These are phyloP conservation scores for Monosporascus sp. DNA, from an alignment of 2,329 filamentous ascomycete genomes.

Conservation along the genomic window DNA sequence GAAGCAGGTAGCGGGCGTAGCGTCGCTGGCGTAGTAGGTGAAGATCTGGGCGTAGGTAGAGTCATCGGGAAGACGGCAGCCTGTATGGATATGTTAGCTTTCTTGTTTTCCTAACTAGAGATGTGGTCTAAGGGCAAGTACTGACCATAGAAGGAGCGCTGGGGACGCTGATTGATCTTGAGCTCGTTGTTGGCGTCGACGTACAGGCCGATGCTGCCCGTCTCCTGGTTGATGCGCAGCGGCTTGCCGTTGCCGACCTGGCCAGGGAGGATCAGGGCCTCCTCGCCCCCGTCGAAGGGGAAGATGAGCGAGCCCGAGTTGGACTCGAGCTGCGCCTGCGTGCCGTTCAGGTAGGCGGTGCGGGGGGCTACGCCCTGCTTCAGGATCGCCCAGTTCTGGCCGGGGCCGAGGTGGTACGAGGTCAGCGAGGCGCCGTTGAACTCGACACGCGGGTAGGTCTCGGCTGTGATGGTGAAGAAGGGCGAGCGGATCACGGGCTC, in stretches of 20 bases:
- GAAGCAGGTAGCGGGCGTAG: too few species aligned
- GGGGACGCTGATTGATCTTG: not conserved
- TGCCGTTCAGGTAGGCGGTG: constrained; percentile 1
- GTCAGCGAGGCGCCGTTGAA: not conserved
- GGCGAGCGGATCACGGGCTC: not conserved
- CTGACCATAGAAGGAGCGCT: not conserved
- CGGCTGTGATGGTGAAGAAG: not conserved
- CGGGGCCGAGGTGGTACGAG: not conserved
- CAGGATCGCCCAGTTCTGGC: not conserved
- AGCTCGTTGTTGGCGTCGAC: not conserved
- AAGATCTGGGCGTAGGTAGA: too few species aligned
- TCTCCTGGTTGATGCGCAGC: not conserved
- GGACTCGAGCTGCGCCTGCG: not conserved
- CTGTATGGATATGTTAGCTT: too few species aligned
- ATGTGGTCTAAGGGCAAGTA: too few species aligned
- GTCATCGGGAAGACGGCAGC: too few species aligned
- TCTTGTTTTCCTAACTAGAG: too few species aligned
- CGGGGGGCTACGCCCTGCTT: not conserved
- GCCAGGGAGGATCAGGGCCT: not conserved
- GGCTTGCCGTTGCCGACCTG: not conserved
- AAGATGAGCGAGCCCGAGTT: not conserved
- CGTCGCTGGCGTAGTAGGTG: too few species aligned
- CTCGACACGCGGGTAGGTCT: not conserved
- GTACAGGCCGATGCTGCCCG: not conserved
- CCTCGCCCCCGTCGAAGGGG: constrained; percentile 1